A percentile compares a stretch with the other conserved stretches of the same genome.
phyloP scores from a whole-genome alignment of 495 filamentous ascomycete species.

The Aspergillus avenaceus region DNA sequence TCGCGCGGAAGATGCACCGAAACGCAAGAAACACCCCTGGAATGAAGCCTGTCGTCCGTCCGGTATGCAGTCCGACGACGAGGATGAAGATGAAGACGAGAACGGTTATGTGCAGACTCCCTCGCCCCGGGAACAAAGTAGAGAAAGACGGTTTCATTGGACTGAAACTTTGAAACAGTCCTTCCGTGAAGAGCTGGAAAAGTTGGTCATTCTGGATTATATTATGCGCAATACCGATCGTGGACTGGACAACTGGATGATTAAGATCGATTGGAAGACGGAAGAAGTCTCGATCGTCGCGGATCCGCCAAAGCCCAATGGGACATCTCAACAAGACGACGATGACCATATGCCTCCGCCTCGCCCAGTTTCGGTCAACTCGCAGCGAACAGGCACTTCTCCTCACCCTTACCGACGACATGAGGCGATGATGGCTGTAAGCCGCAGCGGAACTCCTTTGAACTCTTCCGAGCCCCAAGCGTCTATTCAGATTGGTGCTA shows the following conservation, averaged over 20 bases:
- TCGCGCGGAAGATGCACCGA: slow-evolving; percentile 63
- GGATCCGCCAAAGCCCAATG: slow-evolving; percentile 69
- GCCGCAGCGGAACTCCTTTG: slow-evolving; percentile 55
- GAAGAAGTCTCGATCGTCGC: slow-evolving; percentile 80
- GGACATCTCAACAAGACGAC: slow-evolving; percentile 39
- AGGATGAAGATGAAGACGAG: slow-evolving; percentile 65
- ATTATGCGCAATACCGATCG: slow-evolving; percentile 99
- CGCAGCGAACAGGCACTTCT: slow-evolving; percentile 38
- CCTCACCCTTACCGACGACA: slow-evolving; percentile 71
- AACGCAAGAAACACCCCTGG: slow-evolving; percentile 75
- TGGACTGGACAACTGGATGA: slow-evolving; percentile 99
- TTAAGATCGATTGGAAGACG: slow-evolving; percentile 82
- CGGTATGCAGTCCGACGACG: slow-evolving; percentile 60
- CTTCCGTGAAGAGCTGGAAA: slow-evolving; percentile 93
- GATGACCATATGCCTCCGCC: slow-evolving; percentile 51
- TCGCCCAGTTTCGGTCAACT: slow-evolving; percentile 53
- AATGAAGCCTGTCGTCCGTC: slow-evolving; percentile 79
- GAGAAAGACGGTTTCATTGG: slow-evolving; percentile 68
- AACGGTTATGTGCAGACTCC: slow-evolving; percentile 41
- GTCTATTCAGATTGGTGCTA: slow-evolving; percentile 80
- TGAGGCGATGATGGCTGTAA: slow-evolving; percentile 77
- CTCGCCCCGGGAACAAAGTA: slow-evolving; percentile 43
- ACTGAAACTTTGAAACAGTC: slow-evolving; percentile 83
- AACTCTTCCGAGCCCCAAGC: slow-evolving; percentile 43
- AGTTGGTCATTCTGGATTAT: slow-evolving; percentile 95